Evolutionary conservation across 768 basidiomycete genomes (phyloP).

Genomic region (Auricularia auricula-judae): DNA sequence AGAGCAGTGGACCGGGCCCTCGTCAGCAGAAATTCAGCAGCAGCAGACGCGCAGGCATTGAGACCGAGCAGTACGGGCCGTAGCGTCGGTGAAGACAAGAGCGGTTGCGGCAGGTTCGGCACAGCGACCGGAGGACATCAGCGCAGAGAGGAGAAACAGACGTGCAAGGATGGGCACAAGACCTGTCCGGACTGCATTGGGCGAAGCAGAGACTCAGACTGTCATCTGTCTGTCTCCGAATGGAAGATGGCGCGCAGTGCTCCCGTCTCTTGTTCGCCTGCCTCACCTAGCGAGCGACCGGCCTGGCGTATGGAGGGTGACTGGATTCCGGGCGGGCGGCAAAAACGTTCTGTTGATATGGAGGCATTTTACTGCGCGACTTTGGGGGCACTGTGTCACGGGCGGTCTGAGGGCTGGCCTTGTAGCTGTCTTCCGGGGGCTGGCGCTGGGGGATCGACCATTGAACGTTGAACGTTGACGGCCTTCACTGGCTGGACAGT

Average conservation of each 20-base stretch:
- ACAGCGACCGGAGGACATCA: not conserved
- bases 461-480: no score
- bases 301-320: no score
- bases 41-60: not conserved
- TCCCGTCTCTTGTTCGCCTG: not conserved
- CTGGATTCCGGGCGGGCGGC: no score
- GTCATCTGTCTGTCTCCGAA: not conserved
- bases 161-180: not conserved
- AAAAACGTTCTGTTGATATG: no score
- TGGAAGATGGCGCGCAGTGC: not conserved
- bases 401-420: not conserved
- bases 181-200: not conserved
- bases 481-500: not conserved
- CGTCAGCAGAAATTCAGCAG: not conserved
- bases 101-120: not conserved
- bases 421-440: not conserved
- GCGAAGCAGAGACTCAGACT: not conserved
- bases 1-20: no score
- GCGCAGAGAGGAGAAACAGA: not conserved
- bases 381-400: not conserved
- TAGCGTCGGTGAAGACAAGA: not conserved
- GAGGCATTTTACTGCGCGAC: no score
- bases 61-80: not conserved
- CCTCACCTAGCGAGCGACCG: not conserved
- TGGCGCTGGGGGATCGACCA: not conserved